Base-by-base conservation (phyloP, 768 basidiomycete species). In the Steccherinum ochraceum region DNA sequence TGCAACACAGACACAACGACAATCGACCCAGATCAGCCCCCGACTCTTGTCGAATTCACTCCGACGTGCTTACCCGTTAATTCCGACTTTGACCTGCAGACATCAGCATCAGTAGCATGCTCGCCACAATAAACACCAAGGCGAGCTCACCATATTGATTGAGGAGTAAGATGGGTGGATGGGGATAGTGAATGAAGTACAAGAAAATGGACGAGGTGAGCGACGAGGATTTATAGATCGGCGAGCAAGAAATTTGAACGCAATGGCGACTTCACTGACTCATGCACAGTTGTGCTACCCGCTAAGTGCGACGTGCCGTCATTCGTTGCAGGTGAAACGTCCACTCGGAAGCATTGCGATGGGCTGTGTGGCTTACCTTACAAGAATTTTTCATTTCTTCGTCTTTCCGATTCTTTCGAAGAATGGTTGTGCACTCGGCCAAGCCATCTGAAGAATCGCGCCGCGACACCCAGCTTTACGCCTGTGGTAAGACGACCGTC, bases 51-150 rank as follows among this genome's bases (percentile, higher is more conserved):
- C 21, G 16, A n/a, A 5, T 48, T 41, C 46, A 44, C 20, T 24
- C 21, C 42, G 21, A 42, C 25, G 12, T 53, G 70, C 81, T 59
- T 74, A 94, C 91, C 93, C 93, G 74, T 96, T 96, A 77, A 96
- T 96, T 62, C 93, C 93, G 69, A 93, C 92, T 73, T 90, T 88
- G 74, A 92, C 84, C 68, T 74, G 63, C 35, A 46, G 45, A 26
- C 30, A 35, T 21, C 10, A 21, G 2, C 12, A 30, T 52, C 4
- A 55, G 46, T 47, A 39, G 16, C 2, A 40, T 26, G 49, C 7
- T 35, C 16, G 30, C 7, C 30, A 35, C 18, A 21, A 21, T 40
- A 10, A 5, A 42, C 11, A 12, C 23, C 4, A 19, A 4, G 20
- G 21, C 20, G 13, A 45, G 49, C 19, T n/a, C n/a, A 35, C 25